Evolutionary conservation across 228 moss, liverwort and hornwort genomes (phyloP).

Genomic region (Sphagnum fallax): DNA sequence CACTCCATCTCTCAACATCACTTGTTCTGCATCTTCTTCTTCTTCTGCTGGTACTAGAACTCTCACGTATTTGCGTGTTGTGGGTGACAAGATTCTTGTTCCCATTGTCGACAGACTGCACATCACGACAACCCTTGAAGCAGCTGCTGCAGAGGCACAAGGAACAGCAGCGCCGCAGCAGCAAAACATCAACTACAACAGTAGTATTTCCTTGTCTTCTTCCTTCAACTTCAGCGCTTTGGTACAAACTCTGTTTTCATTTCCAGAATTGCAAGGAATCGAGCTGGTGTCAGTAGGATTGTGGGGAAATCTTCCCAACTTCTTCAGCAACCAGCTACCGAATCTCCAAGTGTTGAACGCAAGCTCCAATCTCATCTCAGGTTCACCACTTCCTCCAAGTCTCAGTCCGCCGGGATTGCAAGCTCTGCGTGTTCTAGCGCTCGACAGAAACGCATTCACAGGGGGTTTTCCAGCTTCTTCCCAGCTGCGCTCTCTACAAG

Average conservation of each 20-base stretch:
- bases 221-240: slow-evolving; percentile 40
- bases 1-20: slow-evolving; percentile 31
- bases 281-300: slow-evolving; percentile 79
- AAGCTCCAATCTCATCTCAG: slow-evolving; percentile 70
- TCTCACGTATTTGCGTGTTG: slow-evolving; percentile 66
- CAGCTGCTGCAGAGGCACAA: not conserved
- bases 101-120: slow-evolving; percentile 20
- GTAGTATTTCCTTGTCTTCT: slow-evolving; percentile 26
- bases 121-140: not conserved
- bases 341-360: slow-evolving; percentile 59
- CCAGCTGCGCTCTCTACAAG: slow-evolving; percentile 29
- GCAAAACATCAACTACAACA: too few species aligned
- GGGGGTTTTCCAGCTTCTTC: slow-evolving; percentile 58
- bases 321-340: slow-evolving; percentile 19
- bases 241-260: slow-evolving; percentile 28
- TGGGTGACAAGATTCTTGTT: slow-evolving; percentile 45
- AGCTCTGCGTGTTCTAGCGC: slow-evolving; percentile 40
- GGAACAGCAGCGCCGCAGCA: too few species aligned
- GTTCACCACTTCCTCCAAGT: slow-evolving; percentile 24
- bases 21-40: slow-evolving; percentile 29
- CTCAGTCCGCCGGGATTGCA: slow-evolving; percentile 12
- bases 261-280: slow-evolving; percentile 67
- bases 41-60: not conserved
- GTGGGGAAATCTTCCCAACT: slow-evolving; percentile 63
- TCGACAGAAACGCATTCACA: slow-evolving; percentile 66